Conservation (phyloP, 371 early-diverging fungal genomes). For the Mortierella sp. region DNA sequence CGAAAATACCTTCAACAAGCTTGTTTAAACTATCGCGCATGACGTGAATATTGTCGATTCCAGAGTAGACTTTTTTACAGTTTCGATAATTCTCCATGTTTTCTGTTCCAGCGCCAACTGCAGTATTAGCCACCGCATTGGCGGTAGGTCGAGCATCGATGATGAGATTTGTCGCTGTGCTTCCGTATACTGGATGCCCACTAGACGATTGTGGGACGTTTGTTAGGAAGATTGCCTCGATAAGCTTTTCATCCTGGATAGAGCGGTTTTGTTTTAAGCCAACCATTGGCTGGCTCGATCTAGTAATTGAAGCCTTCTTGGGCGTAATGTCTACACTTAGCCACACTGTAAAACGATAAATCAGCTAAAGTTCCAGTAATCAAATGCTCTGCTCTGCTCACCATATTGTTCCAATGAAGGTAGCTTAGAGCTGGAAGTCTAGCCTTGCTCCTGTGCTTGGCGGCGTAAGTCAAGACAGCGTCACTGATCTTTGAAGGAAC, state of each 20-base stretch:
- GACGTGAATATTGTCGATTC: constrained; percentile 98
- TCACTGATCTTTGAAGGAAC: constrained; percentile 94
- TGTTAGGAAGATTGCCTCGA: constrained; percentile 88
- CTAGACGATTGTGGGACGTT: constrained; percentile 65
- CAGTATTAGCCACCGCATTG: constrained; percentile 94
- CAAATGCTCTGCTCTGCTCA: constrained; percentile 53
- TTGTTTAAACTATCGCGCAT: constrained; percentile 91
- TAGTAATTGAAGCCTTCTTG: constrained; percentile 86
- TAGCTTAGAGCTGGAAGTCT: constrained; percentile 93
- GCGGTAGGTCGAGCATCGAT: constrained; percentile 96
- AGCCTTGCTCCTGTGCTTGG: constrained; percentile 90
- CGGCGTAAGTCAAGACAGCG: constrained; percentile 88
- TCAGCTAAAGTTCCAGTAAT: background rate
- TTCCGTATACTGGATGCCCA: constrained; percentile 57
- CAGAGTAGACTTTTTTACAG: constrained; percentile 87
- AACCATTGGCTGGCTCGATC: constrained; percentile 95
- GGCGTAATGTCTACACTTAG: background rate
- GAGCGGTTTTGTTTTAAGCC: constrained; percentile 94
- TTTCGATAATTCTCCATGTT: constrained; percentile 92
- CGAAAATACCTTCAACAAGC: constrained; percentile 80
- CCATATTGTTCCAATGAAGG: constrained; percentile 83
- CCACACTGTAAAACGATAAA: background rate
- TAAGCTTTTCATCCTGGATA: constrained; percentile 96
- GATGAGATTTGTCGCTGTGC: constrained; percentile 78
- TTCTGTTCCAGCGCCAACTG: constrained; percentile 95